These are phyloP conservation scores for Chytriomyces confervae DNA, from an alignment of 192 early-diverging fungal genomes.

Conservation along the genomic window DNA sequence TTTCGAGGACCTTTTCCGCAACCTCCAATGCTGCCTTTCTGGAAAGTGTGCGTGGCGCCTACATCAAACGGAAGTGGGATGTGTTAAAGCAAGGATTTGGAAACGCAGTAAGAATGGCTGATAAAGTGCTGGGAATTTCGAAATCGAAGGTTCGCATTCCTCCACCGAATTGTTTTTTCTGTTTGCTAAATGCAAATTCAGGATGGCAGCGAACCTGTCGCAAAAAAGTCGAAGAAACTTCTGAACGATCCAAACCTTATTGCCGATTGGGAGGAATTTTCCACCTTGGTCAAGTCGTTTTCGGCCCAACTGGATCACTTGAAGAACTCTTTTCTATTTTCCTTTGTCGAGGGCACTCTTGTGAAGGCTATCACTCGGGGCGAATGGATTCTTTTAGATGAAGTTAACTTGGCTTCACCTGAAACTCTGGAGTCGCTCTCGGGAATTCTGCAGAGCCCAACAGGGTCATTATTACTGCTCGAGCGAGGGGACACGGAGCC, in stretches of 20 bases:
- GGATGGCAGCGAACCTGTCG: slow-evolving; percentile 2
- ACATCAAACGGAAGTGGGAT: slow-evolving; percentile 81
- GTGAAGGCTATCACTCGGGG: slow-evolving; percentile 88
- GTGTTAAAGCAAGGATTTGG: slow-evolving; percentile 75
- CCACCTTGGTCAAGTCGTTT: slow-evolving; percentile 66
- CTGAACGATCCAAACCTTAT: slow-evolving; percentile 55
- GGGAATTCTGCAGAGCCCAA: slow-evolving; percentile 81
- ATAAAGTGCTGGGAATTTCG: slow-evolving; percentile 50
- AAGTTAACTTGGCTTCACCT: slow-evolving; percentile 94
- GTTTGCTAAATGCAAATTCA: background rate
- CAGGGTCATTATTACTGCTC: slow-evolving; percentile 83
- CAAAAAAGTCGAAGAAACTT: slow-evolving; percentile 36
- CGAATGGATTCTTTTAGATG: slow-evolving; percentile 97
- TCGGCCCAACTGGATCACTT: slow-evolving; percentile 76
- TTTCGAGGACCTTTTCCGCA: slow-evolving; percentile 85
- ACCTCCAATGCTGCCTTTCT: slow-evolving; percentile 87
- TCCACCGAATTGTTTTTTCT: background rate
- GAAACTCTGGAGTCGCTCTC: slow-evolving; percentile 95
- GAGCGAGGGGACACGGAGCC: slow-evolving; percentile 91
- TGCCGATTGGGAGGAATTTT: slow-evolving; percentile 79
- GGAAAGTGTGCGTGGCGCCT: slow-evolving; percentile 75
- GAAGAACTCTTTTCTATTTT: slow-evolving; percentile 80
- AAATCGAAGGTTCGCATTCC: slow-evolving; percentile 10
- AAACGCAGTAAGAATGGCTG: slow-evolving; percentile 81
- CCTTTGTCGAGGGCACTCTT: slow-evolving; percentile 92